A percentile compares a stretch with the other conserved stretches of the same genome.
Conservation (phyloP, 2,329 filamentous ascomycete species). For the Berkeleyomyces rouxiae region DNA sequence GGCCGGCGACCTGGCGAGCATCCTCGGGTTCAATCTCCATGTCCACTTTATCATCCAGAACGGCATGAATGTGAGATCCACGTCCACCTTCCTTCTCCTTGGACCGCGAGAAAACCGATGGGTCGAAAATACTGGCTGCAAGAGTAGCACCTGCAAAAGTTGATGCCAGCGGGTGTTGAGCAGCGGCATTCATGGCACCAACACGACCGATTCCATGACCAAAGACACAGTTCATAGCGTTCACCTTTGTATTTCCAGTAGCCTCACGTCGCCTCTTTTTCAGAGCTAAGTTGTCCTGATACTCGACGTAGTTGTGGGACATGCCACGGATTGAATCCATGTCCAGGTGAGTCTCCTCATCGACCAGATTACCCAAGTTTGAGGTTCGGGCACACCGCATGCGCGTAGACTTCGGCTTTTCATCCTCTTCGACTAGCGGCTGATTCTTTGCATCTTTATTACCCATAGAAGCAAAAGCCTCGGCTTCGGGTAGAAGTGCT, state of each 20-base stretch:
- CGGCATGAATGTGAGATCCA: too few species aligned
- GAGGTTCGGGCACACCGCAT: conserved; percentile 18
- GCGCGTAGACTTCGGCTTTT: conserved; percentile 8
- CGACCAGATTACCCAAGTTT: conserved; percentile 19
- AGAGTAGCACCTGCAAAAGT: conserved; percentile 28
- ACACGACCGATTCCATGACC: conserved; percentile 23
- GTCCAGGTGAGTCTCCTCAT: conserved; percentile 18
- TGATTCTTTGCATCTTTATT: conserved; percentile 12
- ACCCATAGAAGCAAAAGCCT: conserved; percentile 18
- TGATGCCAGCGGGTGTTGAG: conserved; percentile 26
- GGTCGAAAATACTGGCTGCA: conserved; percentile 17
- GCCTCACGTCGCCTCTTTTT: conserved; percentile 18
- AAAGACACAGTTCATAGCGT: conserved; percentile 20
- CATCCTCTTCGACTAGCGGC: conserved; percentile 13
- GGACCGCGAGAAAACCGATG: not conserved
- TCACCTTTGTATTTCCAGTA: conserved; percentile 24
- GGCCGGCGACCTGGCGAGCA: not conserved
- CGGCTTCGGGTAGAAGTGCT: conserved; percentile 23
- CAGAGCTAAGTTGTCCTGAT: conserved; percentile 31
- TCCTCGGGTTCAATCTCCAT: not conserved
- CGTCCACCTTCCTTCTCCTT: not conserved
- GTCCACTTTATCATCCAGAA: too few species aligned
- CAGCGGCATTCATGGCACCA: conserved; percentile 14
- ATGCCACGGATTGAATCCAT: conserved; percentile 18
- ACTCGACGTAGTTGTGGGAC: conserved; percentile 29